Base-by-base conservation (phyloP, 2,329 filamentous ascomycete genomes). In the Beauveria caledonica region DNA sequence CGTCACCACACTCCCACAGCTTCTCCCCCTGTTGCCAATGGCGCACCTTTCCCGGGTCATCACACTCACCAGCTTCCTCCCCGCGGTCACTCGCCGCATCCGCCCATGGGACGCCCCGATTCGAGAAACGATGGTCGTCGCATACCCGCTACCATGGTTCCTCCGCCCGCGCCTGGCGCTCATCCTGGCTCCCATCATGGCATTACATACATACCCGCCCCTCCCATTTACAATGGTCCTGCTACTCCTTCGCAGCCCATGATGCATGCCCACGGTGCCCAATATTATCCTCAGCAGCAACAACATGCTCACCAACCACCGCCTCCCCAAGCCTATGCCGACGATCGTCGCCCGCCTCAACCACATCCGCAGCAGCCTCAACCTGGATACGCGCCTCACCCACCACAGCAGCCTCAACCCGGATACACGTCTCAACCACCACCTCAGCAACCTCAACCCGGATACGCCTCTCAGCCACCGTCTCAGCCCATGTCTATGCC, bases 11-110 rank as follows among this genome's bases (percentile, higher is more conserved):
- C 90, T 21, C 89, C 91, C 11, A 95, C 91, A 25, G 89, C 87
- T 36, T 97, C 93, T 25, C 93, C 93, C 61, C 93, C 93, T 3
- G 90, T 97, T 65, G 83, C 84, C 56, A 95, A 92, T 69, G 87
- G 87, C 64, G 82, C 87, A 64, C 82, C 84, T 25, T 91, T 87
- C 67, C 84, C 85, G 64, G 82, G 84, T 62, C 75, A 75, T 46
- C 67, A 70, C 33, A 66, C 69, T 9, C 75, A 74, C 54, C 78
- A 67, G 68, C 27, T 59, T 6, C 71, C 66, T n/a, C 78, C 77
- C 59, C 85, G 92, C 64, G 86, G 88, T 60, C 87, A 89, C 63
- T 96, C 92, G 7, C 92, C 92, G 17, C 89, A 96, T 69, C 89
- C 90, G 5, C 84, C 86, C 64, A 83, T 83, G 67, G 82, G 84